Percentiles rank a stretch among this genome's conserved stretches.
phyloP scores from a whole-genome alignment of 768 basidiomycete genomes.

The Hericium alpestre region DNA sequence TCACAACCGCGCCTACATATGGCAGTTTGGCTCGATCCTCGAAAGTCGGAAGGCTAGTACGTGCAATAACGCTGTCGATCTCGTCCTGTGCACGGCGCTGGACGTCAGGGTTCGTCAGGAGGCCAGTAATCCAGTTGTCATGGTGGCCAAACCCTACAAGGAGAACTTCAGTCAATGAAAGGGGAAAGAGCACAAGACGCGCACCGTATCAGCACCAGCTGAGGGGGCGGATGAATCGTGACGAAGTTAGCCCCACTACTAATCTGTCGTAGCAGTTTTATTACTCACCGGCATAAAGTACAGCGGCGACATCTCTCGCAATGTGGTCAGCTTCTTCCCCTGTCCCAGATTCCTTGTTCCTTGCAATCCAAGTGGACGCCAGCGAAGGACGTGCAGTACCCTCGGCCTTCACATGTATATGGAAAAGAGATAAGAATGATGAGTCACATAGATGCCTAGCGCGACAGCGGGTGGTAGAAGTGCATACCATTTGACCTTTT shows the following conservation, averaged over 20 bases:
- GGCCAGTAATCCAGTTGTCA: not conserved
- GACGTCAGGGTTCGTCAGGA: slow-evolving; percentile 4
- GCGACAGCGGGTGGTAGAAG: too few species aligned
- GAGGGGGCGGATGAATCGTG: not conserved
- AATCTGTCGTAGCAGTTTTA: not conserved
- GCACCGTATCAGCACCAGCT: not conserved
- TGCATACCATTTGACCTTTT: not conserved
- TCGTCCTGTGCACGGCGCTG: slow-evolving; percentile 7
- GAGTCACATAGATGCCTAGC: too few species aligned
- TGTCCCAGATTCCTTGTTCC: not conserved
- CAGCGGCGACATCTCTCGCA: not conserved
- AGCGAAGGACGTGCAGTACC: not conserved
- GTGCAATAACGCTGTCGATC: slow-evolving; percentile 2
- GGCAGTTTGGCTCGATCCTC: slow-evolving; percentile 5
- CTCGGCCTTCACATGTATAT: not conserved
- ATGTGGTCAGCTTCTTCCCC: not conserved
- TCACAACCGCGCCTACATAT: slow-evolving; percentile 7
- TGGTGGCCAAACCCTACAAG: not conserved
- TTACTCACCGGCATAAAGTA: not conserved
- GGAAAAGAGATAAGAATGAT: not conserved
- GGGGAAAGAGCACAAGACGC: not conserved
- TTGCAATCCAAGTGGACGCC: not conserved
- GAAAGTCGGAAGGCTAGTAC: not conserved
- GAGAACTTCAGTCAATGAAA: not conserved
- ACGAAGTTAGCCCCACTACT: not conserved